Conservation (phyloP, 2,329 filamentous ascomycete genomes). For the Blastomyces percursus region DNA sequence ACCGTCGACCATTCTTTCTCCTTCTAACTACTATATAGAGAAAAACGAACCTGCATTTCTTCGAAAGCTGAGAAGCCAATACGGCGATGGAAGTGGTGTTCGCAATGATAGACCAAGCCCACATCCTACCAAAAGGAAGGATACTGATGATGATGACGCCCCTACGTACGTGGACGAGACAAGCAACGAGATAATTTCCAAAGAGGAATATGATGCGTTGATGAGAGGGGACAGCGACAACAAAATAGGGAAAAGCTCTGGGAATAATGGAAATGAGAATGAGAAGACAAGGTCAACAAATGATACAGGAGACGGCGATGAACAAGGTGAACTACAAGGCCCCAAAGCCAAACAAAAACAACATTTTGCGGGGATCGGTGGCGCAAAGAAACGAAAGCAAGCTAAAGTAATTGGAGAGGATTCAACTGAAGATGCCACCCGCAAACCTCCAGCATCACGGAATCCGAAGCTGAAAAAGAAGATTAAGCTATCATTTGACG, state of each 20-base stretch:
- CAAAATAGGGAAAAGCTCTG: constrained; percentile 6
- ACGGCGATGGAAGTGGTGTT: constrained; percentile 22
- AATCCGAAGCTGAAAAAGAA: constrained; percentile 35
- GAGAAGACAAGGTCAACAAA: constrained; percentile 11
- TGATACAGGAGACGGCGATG: constrained; percentile 7
- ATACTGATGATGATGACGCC: constrained; percentile 32
- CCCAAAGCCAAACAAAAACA: constrained; percentile 28
- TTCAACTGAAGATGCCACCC: constrained; percentile 12
- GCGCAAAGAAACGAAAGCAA: constrained; percentile 33
- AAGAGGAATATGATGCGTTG: constrained; percentile 34
- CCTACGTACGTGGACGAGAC: constrained; percentile 36
- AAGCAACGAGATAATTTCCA: constrained; percentile 35
- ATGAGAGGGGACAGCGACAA: constrained; percentile 20
- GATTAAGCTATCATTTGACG: constrained; percentile 38
- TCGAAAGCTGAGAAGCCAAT: constrained; percentile 31
- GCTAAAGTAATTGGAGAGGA: constrained; percentile 32
- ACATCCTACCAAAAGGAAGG: constrained; percentile 28
- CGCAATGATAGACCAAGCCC: constrained; percentile 29
- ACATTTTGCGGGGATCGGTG: constrained; percentile 32
- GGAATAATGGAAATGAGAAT: constrained; percentile 12
- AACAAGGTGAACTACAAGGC: constrained; percentile 3
- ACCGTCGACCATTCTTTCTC: background rate
- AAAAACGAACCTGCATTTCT: constrained; percentile 35
- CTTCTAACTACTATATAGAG: constrained; percentile 16
- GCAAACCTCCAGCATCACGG: constrained; percentile 17